Percentiles rank a stretch among this genome's conserved stretches.
Conservation (phyloP, 2,329 filamentous ascomycete genomes). For the Beauveria rudraprayagi region DNA sequence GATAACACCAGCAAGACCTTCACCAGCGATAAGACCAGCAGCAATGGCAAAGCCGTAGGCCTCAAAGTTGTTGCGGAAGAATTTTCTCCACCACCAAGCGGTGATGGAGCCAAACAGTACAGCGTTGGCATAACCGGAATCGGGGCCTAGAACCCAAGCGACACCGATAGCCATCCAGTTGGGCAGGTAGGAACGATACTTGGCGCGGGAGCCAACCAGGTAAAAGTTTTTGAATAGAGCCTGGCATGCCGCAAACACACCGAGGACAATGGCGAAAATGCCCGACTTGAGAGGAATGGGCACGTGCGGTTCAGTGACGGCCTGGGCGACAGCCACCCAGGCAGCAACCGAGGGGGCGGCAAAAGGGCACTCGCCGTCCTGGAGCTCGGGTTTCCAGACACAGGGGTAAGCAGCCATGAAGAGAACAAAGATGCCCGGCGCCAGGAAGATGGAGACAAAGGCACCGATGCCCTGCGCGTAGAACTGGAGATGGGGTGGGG, state of each 20-base stretch:
- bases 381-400: constrained; percentile 42
- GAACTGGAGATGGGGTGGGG: constrained; percentile 58
- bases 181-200: constrained; percentile 49
- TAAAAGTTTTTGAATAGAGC: constrained; percentile 47
- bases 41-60: constrained; percentile 51
- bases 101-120: constrained; percentile 48
- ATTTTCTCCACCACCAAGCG: constrained; percentile 47
- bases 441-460: constrained; percentile 56
- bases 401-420: constrained; percentile 63
- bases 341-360: constrained; percentile 54
- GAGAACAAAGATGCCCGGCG: constrained; percentile 59
- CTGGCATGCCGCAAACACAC: constrained; percentile 40
- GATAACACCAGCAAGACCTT: constrained; percentile 54
- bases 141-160: constrained; percentile 49
- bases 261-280: constrained; percentile 50
- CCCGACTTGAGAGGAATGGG: constrained; percentile 47
- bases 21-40: constrained; percentile 54
- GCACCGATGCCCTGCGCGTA: constrained; percentile 56
- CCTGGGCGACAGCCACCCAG: constrained; percentile 57
- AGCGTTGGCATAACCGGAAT: constrained; percentile 46
- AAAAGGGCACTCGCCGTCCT: constrained; percentile 47
- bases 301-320: constrained; percentile 47
- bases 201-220: constrained; percentile 42
- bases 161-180: constrained; percentile 57
- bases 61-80: constrained; percentile 40